These are phyloP conservation scores for Vaccinium corymbosum DNA, from an alignment of 148 eudicot genomes.

Conservation along the genomic window DNA sequence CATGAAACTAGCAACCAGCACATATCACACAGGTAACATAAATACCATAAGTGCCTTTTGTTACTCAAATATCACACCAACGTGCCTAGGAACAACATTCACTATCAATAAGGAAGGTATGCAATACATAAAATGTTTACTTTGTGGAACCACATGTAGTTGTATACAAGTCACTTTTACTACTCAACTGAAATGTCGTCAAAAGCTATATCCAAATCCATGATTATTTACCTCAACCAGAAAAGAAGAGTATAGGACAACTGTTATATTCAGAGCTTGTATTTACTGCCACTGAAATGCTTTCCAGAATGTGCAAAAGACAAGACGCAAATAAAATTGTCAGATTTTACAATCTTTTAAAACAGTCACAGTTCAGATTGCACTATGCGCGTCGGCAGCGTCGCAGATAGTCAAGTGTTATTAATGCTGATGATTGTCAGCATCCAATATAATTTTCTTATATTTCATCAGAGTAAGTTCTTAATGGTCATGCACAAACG, in stretches of 20 bases:
- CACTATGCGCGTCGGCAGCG: no score
- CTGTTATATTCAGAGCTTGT: not conserved
- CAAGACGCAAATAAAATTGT: not conserved
- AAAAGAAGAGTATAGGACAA: not conserved
- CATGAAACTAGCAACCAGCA: not conserved
- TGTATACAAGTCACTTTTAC: not conserved
- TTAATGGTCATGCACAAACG: not conserved
- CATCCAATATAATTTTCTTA: not conserved
- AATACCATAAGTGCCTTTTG: not conserved
- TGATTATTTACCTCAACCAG: not conserved
- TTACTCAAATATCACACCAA: not conserved
- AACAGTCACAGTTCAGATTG: not conserved
- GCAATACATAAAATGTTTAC: not conserved
- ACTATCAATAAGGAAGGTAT: not conserved
- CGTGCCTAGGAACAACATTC: not conserved
- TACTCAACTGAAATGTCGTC: not conserved
- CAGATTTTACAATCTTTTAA: not conserved
- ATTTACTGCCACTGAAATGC: not conserved
- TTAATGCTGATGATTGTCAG: not conserved
- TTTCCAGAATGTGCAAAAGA: not conserved
- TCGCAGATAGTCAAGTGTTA: not conserved
- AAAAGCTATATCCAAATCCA: not conserved
- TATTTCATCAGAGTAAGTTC: not conserved
- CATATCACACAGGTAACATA: not conserved
- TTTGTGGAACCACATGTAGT: not conserved